These are phyloP conservation scores for Entrophospora sp. DNA, from an alignment of 192 early-diverging fungal genomes.

Conservation along the genomic window DNA sequence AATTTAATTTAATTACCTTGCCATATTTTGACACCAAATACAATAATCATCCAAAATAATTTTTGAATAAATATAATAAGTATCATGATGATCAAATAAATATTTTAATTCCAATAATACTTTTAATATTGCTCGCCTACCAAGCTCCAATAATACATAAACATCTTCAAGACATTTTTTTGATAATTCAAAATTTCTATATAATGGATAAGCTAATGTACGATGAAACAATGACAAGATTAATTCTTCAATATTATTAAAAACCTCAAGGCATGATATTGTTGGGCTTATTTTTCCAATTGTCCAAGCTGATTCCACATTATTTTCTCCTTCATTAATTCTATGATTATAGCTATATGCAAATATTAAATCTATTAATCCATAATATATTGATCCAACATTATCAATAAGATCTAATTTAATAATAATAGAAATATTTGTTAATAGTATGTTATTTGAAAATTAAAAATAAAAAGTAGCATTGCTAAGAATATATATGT, in stretches of 20 bases:
- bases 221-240: slow-evolving; percentile 66
- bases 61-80: slow-evolving; percentile 80
- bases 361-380: slow-evolving; percentile 85
- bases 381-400: slow-evolving; percentile 64
- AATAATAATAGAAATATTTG: not conserved
- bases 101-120: slow-evolving; percentile 68
- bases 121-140: slow-evolving; percentile 72
- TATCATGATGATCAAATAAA: slow-evolving; percentile 78
- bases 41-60: slow-evolving; percentile 94
- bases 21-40: slow-evolving; percentile 76
- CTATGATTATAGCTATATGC: slow-evolving; percentile 87
- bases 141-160: slow-evolving; percentile 72
- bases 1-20: slow-evolving; percentile 38
- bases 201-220: slow-evolving; percentile 78
- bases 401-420: slow-evolving; percentile 54
- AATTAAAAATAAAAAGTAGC: no score
- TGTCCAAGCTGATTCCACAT: slow-evolving; percentile 85
- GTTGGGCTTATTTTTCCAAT: slow-evolving; percentile 74
- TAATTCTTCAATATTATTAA: slow-evolving; percentile 51
- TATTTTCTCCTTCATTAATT: slow-evolving; percentile 72
- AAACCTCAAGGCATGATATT: slow-evolving; percentile 73
- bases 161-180: slow-evolving; percentile 73
- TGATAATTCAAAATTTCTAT: slow-evolving; percentile 70
- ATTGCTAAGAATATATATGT: no score
- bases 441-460: no score